Conservation (phyloP, 305 asterid genomes). For the Fraxinus floribunda region DNA sequence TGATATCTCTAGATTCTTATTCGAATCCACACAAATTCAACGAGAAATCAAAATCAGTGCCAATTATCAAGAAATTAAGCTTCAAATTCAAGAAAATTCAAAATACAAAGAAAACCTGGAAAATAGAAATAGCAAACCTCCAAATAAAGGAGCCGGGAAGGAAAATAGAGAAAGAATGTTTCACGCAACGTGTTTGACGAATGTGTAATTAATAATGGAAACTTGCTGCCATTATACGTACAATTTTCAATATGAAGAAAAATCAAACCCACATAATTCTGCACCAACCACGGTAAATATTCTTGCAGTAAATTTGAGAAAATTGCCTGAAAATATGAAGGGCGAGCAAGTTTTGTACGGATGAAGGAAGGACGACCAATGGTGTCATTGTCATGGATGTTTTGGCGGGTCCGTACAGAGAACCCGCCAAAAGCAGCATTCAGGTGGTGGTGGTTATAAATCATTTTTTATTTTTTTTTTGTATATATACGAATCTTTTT, state of each 20-base stretch:
- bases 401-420: constrained; percentile 30
- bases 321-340: neutral
- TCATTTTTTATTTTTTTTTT: neutral
- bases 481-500: neutral
- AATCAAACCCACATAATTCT: constrained; percentile 15
- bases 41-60: constrained; percentile 1
- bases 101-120: neutral
- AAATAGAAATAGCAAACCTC: neutral
- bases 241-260: neutral
- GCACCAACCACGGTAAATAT: constrained; percentile 12
- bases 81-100: neutral
- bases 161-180: constrained; percentile 22
- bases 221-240: constrained; percentile 5
- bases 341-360: constrained; percentile 8
- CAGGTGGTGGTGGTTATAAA: neutral
- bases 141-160: constrained; percentile 8
- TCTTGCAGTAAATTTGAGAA: constrained; percentile 2
- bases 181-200: constrained; percentile 41
- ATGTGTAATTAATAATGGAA: constrained; percentile 17
- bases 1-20: neutral
- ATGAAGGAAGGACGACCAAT: constrained; percentile 30
- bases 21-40: constrained; percentile 16
- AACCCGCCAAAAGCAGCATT: constrained; percentile 22
- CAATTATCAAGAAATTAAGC: neutral
- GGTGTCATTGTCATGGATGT: constrained; percentile 35